Conservation (phyloP, 2,329 filamentous ascomycete species). For the Colletotrichum sp. region DNA sequence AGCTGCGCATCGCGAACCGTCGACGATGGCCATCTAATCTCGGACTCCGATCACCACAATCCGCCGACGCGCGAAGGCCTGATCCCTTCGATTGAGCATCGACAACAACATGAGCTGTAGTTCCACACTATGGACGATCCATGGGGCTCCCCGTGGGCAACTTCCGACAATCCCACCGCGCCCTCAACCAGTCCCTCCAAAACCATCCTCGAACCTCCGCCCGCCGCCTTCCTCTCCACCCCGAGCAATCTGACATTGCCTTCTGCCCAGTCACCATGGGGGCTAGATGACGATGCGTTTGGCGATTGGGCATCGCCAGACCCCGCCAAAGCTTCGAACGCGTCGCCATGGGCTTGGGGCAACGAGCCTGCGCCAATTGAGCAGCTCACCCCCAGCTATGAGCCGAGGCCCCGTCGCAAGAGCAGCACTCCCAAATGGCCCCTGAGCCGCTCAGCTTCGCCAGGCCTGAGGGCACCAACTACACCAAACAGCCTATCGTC, state of each 20-base stretch:
- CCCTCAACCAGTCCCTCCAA: conserved; percentile 32
- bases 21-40: neutral
- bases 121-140: conserved; percentile 62
- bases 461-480: conserved; percentile 31
- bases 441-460: conserved; percentile 38
- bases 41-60: neutral
- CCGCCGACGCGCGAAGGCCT: neutral
- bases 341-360: conserved; percentile 14
- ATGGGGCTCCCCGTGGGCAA: conserved; percentile 66
- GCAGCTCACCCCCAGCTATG: conserved; percentile 33
- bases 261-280: conserved; percentile 45
- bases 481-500: conserved; percentile 35
- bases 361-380: conserved; percentile 8
- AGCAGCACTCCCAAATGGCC: conserved; percentile 46
- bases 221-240: conserved; percentile 44
- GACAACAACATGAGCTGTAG: conserved; percentile 15
- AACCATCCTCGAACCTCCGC: conserved; percentile 43
- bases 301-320: conserved; percentile 42
- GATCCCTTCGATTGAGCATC: neutral
- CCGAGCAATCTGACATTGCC: conserved; percentile 26
- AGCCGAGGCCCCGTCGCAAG: conserved; percentile 33
- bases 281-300: conserved; percentile 38
- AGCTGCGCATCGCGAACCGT: neutral
- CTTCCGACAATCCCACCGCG: conserved; percentile 36
- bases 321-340: conserved; percentile 23